A percentile compares a stretch with the other conserved stretches of the same genome.
These are phyloP conservation scores for Astragalus glycyphyllos DNA, from an alignment of 306 rosid species.

Conservation along the genomic window DNA sequence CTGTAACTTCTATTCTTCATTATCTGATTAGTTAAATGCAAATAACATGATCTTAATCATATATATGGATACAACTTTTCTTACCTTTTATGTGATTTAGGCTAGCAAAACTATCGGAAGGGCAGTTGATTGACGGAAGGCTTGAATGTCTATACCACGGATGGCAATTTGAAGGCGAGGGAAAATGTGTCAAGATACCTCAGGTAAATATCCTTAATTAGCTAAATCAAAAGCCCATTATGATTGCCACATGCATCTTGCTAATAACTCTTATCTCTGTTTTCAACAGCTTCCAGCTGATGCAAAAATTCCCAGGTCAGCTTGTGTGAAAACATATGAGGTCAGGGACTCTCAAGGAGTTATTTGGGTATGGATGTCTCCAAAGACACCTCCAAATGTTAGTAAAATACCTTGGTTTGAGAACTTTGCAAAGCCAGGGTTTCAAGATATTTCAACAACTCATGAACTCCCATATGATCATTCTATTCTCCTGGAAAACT, in stretches of 20 bases:
- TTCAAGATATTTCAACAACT: constrained; percentile 73
- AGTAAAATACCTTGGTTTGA: constrained; percentile 86
- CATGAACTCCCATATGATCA: constrained; percentile 99
- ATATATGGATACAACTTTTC: background rate
- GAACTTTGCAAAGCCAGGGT: constrained; percentile 85
- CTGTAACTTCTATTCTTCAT: background rate
- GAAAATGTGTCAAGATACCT: constrained; percentile 94
- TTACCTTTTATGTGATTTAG: constrained; percentile 50
- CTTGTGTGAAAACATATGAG: constrained; percentile 79
- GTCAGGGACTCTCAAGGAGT: constrained; percentile 93
- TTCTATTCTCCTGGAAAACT: constrained; percentile 91
- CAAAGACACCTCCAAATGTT: constrained; percentile 65
- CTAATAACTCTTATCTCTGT: constrained; percentile 17
- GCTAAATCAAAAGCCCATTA: background rate
- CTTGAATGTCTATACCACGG: constrained; percentile 95
- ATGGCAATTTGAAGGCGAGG: constrained; percentile 97
- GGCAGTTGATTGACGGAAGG: constrained; percentile 91
- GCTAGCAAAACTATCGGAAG: constrained; percentile 94
- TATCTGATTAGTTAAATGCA: background rate
- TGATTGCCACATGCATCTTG: constrained; percentile 30
- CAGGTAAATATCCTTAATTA: constrained; percentile 64
- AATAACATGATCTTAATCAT: background rate
- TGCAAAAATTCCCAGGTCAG: constrained; percentile 87
- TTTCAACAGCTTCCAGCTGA: constrained; percentile 80
- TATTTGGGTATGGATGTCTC: constrained; percentile 97